Evolutionary conservation across 192 early-diverging fungal species (phyloP).

Genomic region (Rhizoclosmatium sp.): DNA sequence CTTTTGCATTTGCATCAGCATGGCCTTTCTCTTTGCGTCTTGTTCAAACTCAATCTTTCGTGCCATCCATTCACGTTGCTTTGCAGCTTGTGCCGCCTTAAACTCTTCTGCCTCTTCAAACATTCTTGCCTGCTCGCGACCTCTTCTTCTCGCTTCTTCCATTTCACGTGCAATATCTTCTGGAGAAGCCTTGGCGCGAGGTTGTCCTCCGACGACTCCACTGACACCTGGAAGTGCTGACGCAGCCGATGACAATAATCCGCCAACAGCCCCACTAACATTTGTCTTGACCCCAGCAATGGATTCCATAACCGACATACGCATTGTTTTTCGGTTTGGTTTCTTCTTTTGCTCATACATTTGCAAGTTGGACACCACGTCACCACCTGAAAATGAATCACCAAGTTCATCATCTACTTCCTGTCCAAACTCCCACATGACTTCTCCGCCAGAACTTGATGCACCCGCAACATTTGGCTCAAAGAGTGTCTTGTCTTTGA

Average conservation of each 20-base stretch:
- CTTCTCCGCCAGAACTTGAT: slow-evolving; percentile 2
- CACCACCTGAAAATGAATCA: not conserved
- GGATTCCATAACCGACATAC: slow-evolving; percentile 25
- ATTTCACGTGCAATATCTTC: slow-evolving; percentile 41
- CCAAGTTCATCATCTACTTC: not conserved
- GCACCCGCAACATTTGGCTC: not conserved
- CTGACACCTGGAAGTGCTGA: not conserved
- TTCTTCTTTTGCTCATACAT: slow-evolving; percentile 1
- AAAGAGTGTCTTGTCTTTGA: not conserved
- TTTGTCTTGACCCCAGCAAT: slow-evolving; percentile 10
- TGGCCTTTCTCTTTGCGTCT: slow-evolving; percentile 15
- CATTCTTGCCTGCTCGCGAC: slow-evolving; percentile 25
- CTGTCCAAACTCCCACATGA: slow-evolving; percentile 29
- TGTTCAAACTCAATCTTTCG: slow-evolving; percentile 27
- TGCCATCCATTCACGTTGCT: slow-evolving; percentile 35
- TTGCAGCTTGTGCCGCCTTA: slow-evolving; percentile 21
- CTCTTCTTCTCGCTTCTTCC: slow-evolving; percentile 32
- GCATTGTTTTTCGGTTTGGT: slow-evolving; percentile 29
- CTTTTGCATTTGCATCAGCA: slow-evolving; percentile 30
- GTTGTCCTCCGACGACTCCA: too few species aligned
- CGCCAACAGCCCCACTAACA: slow-evolving; percentile 34
- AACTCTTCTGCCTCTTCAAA: slow-evolving; percentile 38
- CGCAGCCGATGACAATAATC: slow-evolving; percentile 26
- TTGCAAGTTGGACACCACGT: not conserved
- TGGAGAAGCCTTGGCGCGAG: slow-evolving; percentile 7